phyloP scores from a whole-genome alignment of 345 rosid species.

The Gossypium anomalum region DNA sequence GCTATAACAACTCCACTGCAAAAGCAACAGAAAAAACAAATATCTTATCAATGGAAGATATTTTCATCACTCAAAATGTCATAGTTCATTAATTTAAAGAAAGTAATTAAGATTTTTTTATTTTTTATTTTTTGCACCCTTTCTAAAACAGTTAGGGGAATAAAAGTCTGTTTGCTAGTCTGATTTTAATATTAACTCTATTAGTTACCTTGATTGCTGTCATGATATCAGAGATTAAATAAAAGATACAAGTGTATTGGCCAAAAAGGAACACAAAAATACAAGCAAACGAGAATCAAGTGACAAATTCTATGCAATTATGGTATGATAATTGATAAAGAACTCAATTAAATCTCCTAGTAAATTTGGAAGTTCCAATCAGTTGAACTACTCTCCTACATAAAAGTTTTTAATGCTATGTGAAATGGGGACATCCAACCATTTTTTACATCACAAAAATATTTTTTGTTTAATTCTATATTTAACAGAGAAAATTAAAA shows the following conservation, averaged over 20 bases:
- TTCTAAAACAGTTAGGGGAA: neutral
- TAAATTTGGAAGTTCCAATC: neutral
- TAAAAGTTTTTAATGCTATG: neutral
- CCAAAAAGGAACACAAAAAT: neutral
- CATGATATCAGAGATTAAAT: neutral
- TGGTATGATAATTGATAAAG: neutral
- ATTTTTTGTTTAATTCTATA: neutral
- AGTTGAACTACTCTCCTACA: neutral
- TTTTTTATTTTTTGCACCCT: neutral
- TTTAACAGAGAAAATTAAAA: neutral
- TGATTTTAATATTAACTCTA: neutral
- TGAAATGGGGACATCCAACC: neutral
- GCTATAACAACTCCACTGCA: constrained; percentile 97
- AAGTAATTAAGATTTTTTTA: neutral
- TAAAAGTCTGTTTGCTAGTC: neutral
- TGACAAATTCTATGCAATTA: neutral
- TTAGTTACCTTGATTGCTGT: neutral
- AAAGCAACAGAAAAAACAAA: constrained; percentile 24
- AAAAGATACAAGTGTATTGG: neutral
- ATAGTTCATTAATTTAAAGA: neutral
- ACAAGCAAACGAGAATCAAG: neutral
- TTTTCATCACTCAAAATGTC: constrained; percentile 1
- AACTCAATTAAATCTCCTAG: neutral
- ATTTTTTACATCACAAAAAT: neutral
- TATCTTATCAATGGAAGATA: neutral